A percentile compares a stretch with the other conserved stretches of the same genome.
These are phyloP conservation scores for Ramichloridium luteum DNA, from an alignment of 2,329 filamentous ascomycete species.

Conservation along the genomic window DNA sequence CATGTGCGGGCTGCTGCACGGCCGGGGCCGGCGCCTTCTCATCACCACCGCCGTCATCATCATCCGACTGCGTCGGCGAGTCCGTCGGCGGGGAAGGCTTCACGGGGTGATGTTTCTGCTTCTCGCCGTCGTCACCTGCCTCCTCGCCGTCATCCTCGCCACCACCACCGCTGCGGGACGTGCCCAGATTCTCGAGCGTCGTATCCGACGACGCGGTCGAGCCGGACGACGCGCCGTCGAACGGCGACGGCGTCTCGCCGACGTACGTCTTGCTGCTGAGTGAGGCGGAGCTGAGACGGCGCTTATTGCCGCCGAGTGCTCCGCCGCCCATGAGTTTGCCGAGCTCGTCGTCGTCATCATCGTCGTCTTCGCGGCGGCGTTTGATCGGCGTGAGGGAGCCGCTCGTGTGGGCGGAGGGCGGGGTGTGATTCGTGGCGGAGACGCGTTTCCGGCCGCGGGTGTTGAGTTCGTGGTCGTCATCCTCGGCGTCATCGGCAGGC, in stretches of 20 bases:
- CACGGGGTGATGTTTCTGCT: slow-evolving; percentile 8
- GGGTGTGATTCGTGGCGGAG: slow-evolving; percentile 13
- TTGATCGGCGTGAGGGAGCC: slow-evolving; percentile 56
- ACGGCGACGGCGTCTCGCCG: slow-evolving; percentile 11
- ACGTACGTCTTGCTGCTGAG: slow-evolving; percentile 14
- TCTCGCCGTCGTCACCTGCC: slow-evolving; percentile 7
- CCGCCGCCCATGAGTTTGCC: slow-evolving; percentile 56
- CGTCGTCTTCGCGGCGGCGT: slow-evolving; percentile 68
- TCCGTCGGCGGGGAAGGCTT: slow-evolving; percentile 1
- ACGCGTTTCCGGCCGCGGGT: slow-evolving; percentile 12
- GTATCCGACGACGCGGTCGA: too few species aligned
- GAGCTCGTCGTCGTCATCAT: slow-evolving; percentile 88
- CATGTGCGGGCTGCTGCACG: slow-evolving; percentile 4
- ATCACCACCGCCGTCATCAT: too few species aligned
- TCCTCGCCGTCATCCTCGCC: slow-evolving; percentile 3
- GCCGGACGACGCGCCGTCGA: slow-evolving; percentile 13
- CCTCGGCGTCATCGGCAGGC: neutral
- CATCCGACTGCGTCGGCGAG: slow-evolving; percentile 8
- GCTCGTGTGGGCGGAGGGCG: slow-evolving; percentile 55
- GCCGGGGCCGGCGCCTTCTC: neutral
- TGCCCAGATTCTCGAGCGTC: slow-evolving; percentile 1
- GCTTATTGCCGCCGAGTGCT: slow-evolving; percentile 31
- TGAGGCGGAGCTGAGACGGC: slow-evolving; percentile 29
- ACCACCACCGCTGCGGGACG: too few species aligned
- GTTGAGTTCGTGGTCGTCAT: slow-evolving; percentile 20